Evolutionary conservation across 805 yeast genomes (phyloP).

Genomic region (Saccharomycopsis sp.): DNA sequence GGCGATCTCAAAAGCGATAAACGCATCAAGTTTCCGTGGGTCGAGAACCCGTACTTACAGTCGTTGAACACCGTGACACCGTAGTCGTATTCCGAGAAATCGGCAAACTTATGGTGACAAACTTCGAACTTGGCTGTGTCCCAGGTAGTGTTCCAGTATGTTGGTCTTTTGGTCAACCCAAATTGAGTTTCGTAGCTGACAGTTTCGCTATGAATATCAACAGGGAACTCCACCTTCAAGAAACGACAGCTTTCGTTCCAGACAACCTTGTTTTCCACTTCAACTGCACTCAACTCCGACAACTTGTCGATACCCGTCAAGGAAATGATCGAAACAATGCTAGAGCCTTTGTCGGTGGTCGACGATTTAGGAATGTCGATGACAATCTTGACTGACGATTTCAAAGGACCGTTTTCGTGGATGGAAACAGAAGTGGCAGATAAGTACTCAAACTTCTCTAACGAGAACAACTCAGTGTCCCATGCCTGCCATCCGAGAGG

Average conservation of each 20-base stretch:
- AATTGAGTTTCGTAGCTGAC: conserved; percentile 93
- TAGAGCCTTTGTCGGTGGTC: conserved; percentile 23
- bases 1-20: conserved; percentile 83
- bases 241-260: conserved; percentile 90
- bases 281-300: conserved; percentile 35
- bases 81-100: conserved; percentile 75
- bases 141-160: conserved; percentile 94
- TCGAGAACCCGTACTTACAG: conserved; percentile 85
- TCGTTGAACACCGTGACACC: conserved; percentile 85
- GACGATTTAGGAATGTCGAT: conserved; percentile 54
- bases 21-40: conserved; percentile 90
- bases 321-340: conserved; percentile 61
- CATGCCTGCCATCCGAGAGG: conserved; percentile 93
- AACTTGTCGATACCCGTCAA: conserved; percentile 46
- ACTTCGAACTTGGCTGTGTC: conserved; percentile 96
- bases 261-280: conserved; percentile 54
- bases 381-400: conserved; percentile 55
- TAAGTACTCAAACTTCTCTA: conserved; percentile 52
- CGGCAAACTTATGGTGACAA: conserved; percentile 90
- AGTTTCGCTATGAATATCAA: conserved; percentile 62
- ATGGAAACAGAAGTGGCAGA: conserved; percentile 33
- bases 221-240: conserved; percentile 92
- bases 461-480: conserved; percentile 92
- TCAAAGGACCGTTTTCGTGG: conserved; percentile 47
- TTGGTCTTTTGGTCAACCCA: conserved; percentile 86